Evolutionary conservation across 1,139 yeast species (phyloP).

Genomic region (Yueomyces sp.): DNA sequence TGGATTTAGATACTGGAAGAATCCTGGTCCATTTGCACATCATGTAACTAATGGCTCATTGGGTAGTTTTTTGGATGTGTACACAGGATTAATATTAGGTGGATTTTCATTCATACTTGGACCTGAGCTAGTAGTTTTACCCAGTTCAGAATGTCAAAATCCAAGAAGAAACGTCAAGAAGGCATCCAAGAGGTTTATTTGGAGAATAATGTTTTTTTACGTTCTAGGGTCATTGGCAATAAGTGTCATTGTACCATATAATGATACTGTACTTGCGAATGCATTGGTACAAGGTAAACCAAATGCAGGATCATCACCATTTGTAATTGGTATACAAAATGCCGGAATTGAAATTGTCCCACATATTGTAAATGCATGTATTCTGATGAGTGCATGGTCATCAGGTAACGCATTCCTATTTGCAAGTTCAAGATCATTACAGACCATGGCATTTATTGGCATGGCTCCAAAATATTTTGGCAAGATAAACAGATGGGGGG

Average conservation of each 20-base stretch:
- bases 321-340: constrained; percentile 38
- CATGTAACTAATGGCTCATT: constrained; percentile 36
- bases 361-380: constrained; percentile 38
- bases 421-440: constrained; percentile 32
- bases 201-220: constrained; percentile 35
- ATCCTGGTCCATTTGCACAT: constrained; percentile 43
- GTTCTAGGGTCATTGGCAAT: constrained; percentile 32
- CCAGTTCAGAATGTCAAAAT: constrained; percentile 37
- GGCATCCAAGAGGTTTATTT: constrained; percentile 36
- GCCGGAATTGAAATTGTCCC: constrained; percentile 40
- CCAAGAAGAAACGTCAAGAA: constrained; percentile 37
- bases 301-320: constrained; percentile 41
- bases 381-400: constrained; percentile 40
- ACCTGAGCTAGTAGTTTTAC: constrained; percentile 42
- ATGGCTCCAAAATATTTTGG: constrained; percentile 37
- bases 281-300: constrained; percentile 26
- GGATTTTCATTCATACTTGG: constrained; percentile 62
- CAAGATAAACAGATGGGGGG: constrained; percentile 31
- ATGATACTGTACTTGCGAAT: constrained; percentile 29
- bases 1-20: constrained; percentile 60
- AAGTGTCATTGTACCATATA: constrained; percentile 35
- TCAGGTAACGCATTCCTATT: constrained; percentile 36
- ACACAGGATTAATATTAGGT: constrained; percentile 48
- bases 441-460: constrained; percentile 35
- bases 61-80: constrained; percentile 51